Base-by-base conservation (phyloP, 805 yeast species). In the Sungouiella thailandica region DNA sequence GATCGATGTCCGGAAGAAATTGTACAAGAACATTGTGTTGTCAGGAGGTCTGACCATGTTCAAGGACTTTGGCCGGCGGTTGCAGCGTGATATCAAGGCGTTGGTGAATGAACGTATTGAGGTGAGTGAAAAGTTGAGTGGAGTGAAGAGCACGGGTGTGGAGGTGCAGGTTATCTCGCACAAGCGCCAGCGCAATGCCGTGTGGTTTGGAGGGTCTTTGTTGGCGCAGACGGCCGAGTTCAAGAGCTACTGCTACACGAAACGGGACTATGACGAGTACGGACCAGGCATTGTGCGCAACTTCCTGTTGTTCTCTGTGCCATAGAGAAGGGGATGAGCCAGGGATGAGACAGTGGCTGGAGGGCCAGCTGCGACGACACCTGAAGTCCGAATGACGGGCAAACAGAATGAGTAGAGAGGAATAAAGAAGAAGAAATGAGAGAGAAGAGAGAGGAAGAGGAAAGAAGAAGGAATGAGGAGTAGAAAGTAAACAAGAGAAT, bases 41-140 rank as follows among this genome's bases (percentile, higher is more conserved):
- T 83, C 95, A 35, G 98, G 98, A 52, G 99, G 98, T 29, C 88
- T 97, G 2, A 93, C 98, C 7, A 93, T 93, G 98, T 93, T 93
- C 64, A 88, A 88, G 56, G 97, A 93, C 60, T 93, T 93, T 55
- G 97, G 97, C 29, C 83, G 97, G 67, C 79, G 99, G 65, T 72
- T 93, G 50, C 98, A 93, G 66, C 83, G 97, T 64, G 99, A 93
- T 61, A 70, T 93, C 52, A 86, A 87, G 65, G 60, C 75, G 9
- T 70, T 93, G 46, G 97, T 89, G 17, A 89, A 85, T 53, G 88
- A 84, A 44, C 80, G 99, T 64, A 87, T 93, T 41, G 78, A 80
- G 34, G 71, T 72, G 40, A 81, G 89, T 57, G 98, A 93, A 64
- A 68, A 70, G 50, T 66, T 80, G 40, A 78, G 88, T 50, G 82